Evolutionary conservation across 108 stramenopile genomes (phyloP).

Genomic region (Pseudonitzschia delicatissima): DNA sequence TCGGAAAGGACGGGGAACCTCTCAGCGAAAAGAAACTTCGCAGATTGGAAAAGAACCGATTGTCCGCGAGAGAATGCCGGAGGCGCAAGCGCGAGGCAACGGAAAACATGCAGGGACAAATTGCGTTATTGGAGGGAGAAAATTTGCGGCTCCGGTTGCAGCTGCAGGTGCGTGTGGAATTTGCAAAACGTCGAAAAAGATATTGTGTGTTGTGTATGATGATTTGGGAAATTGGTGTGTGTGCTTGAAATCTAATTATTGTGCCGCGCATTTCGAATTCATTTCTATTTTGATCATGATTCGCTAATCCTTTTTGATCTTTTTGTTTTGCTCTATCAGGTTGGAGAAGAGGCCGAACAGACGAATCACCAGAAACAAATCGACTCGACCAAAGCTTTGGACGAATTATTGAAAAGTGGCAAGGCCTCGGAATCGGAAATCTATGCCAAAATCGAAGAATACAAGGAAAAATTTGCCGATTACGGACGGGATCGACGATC

Average conservation of each 20-base stretch:
- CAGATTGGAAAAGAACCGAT: constrained; percentile 84
- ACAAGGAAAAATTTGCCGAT: constrained; percentile 86
- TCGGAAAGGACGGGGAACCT: constrained; percentile 35
- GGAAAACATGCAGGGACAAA: constrained; percentile 70
- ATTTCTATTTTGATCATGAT: background rate
- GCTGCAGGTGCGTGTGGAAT: constrained; percentile 57
- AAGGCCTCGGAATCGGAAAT: constrained; percentile 74
- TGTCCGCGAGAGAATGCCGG: constrained; percentile 84
- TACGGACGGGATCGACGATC: constrained; percentile 83
- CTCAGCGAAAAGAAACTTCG: constrained; percentile 76
- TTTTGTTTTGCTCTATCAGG: constrained; percentile 20
- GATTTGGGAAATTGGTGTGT: no score
- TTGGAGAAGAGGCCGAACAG: constrained; percentile 73
- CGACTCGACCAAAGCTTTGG: constrained; percentile 49
- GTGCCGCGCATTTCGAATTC: background rate
- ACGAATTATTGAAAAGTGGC: constrained; percentile 66
- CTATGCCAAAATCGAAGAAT: constrained; percentile 74
- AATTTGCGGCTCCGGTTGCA: constrained; percentile 86
- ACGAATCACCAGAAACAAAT: constrained; percentile 45
- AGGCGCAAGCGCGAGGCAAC: constrained; percentile 80
- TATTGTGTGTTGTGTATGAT: no score
- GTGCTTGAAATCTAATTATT: no score
- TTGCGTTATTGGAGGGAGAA: constrained; percentile 82
- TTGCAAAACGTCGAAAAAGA: no score
- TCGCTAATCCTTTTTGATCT: no score